Evolutionary conservation across 306 rosid genomes (phyloP).

Genomic region (Mimosa bimucronata): DNA sequence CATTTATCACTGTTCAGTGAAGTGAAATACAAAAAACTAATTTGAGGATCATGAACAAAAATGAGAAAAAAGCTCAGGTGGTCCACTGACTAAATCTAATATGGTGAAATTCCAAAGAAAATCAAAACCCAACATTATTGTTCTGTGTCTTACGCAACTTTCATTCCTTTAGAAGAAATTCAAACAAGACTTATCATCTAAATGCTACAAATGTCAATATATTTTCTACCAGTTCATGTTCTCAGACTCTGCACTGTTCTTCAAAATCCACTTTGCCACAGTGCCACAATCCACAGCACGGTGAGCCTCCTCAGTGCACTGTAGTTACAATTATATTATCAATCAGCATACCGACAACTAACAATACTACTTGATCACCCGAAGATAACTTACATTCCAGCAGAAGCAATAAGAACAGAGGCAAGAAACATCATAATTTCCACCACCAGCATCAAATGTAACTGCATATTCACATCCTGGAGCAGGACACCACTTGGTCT

Average conservation of each 20-base stretch:
- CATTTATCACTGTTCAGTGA: too few species aligned
- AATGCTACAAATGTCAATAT: background rate
- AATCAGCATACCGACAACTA: constrained; percentile 33
- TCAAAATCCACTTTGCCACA: constrained; percentile 93
- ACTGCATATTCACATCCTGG: constrained; percentile 95
- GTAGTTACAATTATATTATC: constrained; percentile 27
- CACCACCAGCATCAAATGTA: constrained; percentile 79
- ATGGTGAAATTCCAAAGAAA: too few species aligned
- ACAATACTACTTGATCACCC: constrained; percentile 19
- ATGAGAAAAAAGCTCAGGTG: too few species aligned
- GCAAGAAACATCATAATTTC: constrained; percentile 92
- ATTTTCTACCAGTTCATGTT: constrained; percentile 78
- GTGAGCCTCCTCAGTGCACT: constrained; percentile 98
- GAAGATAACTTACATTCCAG: constrained; percentile 70
- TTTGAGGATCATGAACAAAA: too few species aligned
- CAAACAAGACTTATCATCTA: background rate
- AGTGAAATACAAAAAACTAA: too few species aligned
- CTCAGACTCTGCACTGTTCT: constrained; percentile 97
- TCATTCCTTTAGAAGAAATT: background rate
- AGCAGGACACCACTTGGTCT: constrained; percentile 97
- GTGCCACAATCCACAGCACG: constrained; percentile 96
- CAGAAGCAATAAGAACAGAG: constrained; percentile 87
- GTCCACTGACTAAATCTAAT: too few species aligned
- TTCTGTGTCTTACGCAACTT: too few species aligned
- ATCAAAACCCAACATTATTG: too few species aligned